Percentiles rank a stretch among this genome's conserved stretches.
These are phyloP conservation scores for Arthrobotrys musiformis DNA, from an alignment of 2,329 filamentous ascomycete species.

Conservation along the genomic window DNA sequence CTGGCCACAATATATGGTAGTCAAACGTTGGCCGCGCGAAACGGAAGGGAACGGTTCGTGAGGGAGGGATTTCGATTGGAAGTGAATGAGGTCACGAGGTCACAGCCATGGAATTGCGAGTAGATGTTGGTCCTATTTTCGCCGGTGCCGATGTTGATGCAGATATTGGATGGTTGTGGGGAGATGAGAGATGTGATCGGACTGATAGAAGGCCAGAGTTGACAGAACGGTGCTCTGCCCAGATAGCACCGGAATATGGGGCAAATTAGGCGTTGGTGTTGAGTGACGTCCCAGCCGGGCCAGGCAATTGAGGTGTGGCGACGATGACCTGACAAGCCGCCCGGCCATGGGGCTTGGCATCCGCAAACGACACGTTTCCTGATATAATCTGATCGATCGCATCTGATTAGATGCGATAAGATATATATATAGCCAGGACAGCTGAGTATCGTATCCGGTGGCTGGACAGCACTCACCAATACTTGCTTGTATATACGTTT, in stretches of 20 bases:
- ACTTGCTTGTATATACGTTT: not conserved
- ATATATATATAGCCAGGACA: too few relatives aligned
- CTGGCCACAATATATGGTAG: not conserved
- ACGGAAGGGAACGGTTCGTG: not conserved
- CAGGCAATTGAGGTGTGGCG: conserved; percentile 19
- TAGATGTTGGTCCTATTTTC: not conserved
- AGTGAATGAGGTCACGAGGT: not conserved
- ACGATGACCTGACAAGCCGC: conserved; percentile 48
- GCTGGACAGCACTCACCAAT: not conserved
- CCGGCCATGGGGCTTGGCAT: conserved; percentile 27
- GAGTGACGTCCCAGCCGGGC: conserved; percentile 36
- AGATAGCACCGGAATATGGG: not conserved
- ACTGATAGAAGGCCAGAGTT: conserved; percentile 44
- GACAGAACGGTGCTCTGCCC: conserved; percentile 1
- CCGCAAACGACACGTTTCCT: conserved; percentile 48
- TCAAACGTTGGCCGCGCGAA: not conserved
- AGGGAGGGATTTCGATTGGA: not conserved
- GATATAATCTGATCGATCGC: too few relatives aligned
- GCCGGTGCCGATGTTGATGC: not conserved
- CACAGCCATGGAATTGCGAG: not conserved
- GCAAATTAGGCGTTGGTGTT: conserved; percentile 25
- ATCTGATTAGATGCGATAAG: not conserved
- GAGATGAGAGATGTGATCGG: not conserved
- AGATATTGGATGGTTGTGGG: not conserved
- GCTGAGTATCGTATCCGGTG: too few relatives aligned